phyloP scores from a whole-genome alignment of 805 yeast species.

The Wilhelminamyces savonicus region DNA sequence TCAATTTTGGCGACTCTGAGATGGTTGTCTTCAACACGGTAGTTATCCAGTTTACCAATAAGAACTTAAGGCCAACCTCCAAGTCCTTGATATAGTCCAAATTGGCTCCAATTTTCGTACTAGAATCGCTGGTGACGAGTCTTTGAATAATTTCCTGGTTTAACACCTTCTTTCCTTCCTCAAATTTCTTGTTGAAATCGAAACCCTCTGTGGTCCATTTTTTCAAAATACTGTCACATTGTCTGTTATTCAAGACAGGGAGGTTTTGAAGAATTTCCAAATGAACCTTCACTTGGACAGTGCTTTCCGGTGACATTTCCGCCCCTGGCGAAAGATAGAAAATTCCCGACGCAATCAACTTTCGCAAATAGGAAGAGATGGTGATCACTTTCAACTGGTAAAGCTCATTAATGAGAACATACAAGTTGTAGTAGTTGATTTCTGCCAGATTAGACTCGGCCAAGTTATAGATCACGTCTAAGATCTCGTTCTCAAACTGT shows the following conservation, averaged over 20 bases:
- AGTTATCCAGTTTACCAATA: conserved; percentile 44
- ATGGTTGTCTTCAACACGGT: conserved; percentile 32
- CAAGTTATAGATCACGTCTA: conserved; percentile 32
- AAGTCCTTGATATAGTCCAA: conserved; percentile 10
- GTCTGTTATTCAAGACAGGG: conserved; percentile 48
- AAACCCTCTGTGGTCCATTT: conserved; percentile 36
- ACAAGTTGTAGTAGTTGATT: conserved; percentile 19
- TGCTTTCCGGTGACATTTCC: no score
- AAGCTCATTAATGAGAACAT: conserved; percentile 48
- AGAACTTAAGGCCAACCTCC: conserved; percentile 39
- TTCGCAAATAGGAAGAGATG: conserved; percentile 65
- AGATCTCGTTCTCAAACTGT: conserved; percentile 38
- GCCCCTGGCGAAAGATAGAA: conserved; percentile 43
- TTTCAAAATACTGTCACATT: conserved; percentile 49
- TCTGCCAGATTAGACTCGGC: conserved; percentile 10
- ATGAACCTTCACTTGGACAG: conserved; percentile 38
- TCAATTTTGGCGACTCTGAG: conserved; percentile 25
- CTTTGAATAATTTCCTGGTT: conserved; percentile 26
- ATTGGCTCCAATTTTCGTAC: conserved; percentile 4
- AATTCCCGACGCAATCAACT: conserved; percentile 80
- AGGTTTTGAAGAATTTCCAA: conserved; percentile 51
- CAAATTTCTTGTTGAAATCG: conserved; percentile 28
- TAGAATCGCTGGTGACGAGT: conserved; percentile 15
- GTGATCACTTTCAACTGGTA: conserved; percentile 45
- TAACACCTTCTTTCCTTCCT: conserved; percentile 29